Evolutionary conservation across 768 basidiomycete species (phyloP), one percentile per base, ranked within the genome.

Genomic region (Arthromyces matolae): DNA sequence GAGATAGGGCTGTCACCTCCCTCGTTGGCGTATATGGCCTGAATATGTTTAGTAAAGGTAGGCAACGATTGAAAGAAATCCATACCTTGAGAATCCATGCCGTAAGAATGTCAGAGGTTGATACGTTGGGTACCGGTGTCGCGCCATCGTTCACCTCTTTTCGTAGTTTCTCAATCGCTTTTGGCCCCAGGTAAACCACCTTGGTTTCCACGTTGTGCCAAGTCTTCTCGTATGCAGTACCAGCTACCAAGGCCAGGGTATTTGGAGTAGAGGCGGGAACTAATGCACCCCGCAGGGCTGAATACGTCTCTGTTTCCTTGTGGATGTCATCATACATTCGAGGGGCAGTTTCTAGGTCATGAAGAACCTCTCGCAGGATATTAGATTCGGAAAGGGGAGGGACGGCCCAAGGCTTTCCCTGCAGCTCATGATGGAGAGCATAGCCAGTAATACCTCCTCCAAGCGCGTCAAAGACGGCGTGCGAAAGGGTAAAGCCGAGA

Each of bases 31-130:
- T n/a, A n/a, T n/a, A n/a, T n/a, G n/a, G n/a, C n/a, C n/a, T n/a
- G n/a, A n/a, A n/a, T n/a, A n/a, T n/a, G n/a, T n/a, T n/a, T n/a
- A n/a, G n/a, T n/a, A n/a, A n/a, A n/a, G n/a, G n/a, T n/a, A n/a
- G n/a, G n/a, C n/a, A n/a, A n/a, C n/a, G n/a, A n/a, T n/a, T n/a
- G n/a, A n/a, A n/a, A n/a, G n/a, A n/a, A n/a, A n/a, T n/a, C n/a
- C n/a, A n/a, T n/a, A 37, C 40, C 47, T 49, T 49, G 27, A 49
- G 10, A 4, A 49, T 20, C 47, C 47, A 49, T 10, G 47, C 39
- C 8, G 37, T n/a, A 12, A 49, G 40, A 19, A 49, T 18, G 29
- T 49, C 47, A 13, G 40, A 39, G 7, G 47, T 49, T 9, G 41
- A 42, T n/a, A n/a, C n/a, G n/a, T n/a, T n/a, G n/a, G n/a, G n/a